A percentile compares a stretch with the other conserved stretches of the same genome.
These are phyloP conservation scores for Gillenia trifoliata DNA, from an alignment of 306 rosid genomes.

Conservation along the genomic window DNA sequence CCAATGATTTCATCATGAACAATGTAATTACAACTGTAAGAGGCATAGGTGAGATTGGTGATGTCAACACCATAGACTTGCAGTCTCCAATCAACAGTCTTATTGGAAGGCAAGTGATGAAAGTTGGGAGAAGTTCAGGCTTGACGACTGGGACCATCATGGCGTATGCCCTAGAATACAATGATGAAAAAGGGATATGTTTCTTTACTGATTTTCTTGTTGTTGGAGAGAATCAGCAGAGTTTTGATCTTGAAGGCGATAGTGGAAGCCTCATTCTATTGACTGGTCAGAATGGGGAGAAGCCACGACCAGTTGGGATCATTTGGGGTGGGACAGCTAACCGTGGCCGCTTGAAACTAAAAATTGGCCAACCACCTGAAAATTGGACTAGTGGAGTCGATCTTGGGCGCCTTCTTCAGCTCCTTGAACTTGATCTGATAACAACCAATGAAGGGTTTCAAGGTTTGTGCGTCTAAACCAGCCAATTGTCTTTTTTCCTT, in stretches of 20 bases:
- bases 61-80: slow-evolving; percentile 78
- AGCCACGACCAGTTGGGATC: slow-evolving; percentile 87
- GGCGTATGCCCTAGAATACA: slow-evolving; percentile 96
- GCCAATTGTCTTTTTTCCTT: not conserved
- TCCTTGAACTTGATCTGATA: slow-evolving; percentile 88
- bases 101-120: slow-evolving; percentile 84
- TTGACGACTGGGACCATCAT: slow-evolving; percentile 87
- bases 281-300: slow-evolving; percentile 68
- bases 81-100: slow-evolving; percentile 91
- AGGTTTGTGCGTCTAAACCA: slow-evolving; percentile 60
- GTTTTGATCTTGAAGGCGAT: slow-evolving; percentile 98
- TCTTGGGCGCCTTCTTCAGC: slow-evolving; percentile 95
- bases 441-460: slow-evolving; percentile 70
- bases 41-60: slow-evolving; percentile 90
- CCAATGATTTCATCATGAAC: slow-evolving; percentile 72
- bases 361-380: slow-evolving; percentile 84
- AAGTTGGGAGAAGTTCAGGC: slow-evolving; percentile 99
- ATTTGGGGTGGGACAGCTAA: slow-evolving; percentile 99
- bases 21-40: slow-evolving; percentile 61
- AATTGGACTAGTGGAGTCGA: slow-evolving; percentile 99
- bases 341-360: slow-evolving; percentile 85
- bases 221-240: slow-evolving; percentile 96
- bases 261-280: slow-evolving; percentile 98
- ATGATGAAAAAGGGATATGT: slow-evolving; percentile 96
- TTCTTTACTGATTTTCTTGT: slow-evolving; percentile 98